Conservation (phyloP, 2,329 filamentous ascomycete genomes). For the Daldinia sp. region DNA sequence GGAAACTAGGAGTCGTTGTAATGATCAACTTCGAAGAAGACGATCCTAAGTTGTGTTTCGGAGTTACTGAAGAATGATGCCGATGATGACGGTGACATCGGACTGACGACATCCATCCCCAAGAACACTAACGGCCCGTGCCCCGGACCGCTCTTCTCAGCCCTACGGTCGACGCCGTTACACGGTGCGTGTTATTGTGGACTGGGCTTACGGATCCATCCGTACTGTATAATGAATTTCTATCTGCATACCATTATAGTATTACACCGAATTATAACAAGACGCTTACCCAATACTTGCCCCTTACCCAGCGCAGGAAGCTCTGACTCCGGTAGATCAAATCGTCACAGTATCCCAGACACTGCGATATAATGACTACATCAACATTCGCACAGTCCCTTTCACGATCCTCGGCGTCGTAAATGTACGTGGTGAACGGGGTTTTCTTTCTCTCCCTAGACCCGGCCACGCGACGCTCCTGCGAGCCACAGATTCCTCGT, state of each 20-base stretch:
- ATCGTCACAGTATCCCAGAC: neutral
- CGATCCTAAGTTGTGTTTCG: conserved; percentile 11
- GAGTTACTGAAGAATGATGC: conserved; percentile 8
- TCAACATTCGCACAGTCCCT: neutral
- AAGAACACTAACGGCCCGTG: conserved; percentile 4
- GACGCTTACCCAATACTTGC: neutral
- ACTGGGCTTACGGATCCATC: neutral
- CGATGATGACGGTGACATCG: conserved; percentile 17
- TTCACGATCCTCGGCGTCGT: too few species aligned
- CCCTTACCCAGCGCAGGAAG: neutral
- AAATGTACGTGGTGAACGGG: too few species aligned
- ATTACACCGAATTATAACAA: neutral
- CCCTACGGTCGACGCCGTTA: neutral
- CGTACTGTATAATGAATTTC: too few species aligned
- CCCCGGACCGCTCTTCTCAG: conserved; percentile 5
- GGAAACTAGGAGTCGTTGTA: neutral
- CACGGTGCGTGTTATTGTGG: neutral
- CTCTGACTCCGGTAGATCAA: neutral
- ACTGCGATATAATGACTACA: conserved; percentile 10
- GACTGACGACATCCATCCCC: conserved; percentile 20
- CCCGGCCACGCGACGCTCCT: neutral
- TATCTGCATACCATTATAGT: neutral
- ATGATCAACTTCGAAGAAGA: neutral
- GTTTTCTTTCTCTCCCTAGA: neutral
- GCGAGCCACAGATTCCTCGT: conserved; percentile 8